Evolutionary conservation across 2,329 filamentous ascomycete genomes (phyloP).

Genomic region (Apiospora phragmitis): DNA sequence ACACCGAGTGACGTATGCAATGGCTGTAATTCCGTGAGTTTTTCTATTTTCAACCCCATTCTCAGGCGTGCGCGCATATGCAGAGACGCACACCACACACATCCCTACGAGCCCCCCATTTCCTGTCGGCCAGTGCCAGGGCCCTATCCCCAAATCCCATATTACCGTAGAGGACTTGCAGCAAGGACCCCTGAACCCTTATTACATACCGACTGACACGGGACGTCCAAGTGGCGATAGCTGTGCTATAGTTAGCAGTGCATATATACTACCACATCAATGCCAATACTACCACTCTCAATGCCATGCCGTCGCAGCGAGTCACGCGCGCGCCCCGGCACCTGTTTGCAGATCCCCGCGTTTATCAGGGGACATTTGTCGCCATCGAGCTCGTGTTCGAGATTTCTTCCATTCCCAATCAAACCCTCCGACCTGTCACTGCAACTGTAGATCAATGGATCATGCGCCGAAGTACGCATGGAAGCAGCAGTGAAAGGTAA

Average conservation of each 20-base stretch:
- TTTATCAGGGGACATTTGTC: not conserved
- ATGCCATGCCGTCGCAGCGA: not conserved
- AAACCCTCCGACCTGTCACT: not conserved
- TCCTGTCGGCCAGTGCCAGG: not conserved
- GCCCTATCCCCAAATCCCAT: not conserved
- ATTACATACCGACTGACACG: not conserved
- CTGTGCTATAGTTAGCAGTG: not conserved
- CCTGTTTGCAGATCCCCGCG: not conserved
- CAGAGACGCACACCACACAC: not conserved
- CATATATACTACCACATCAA: not conserved
- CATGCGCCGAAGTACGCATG: not conserved
- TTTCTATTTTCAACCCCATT: not conserved
- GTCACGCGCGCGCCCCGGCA: not conserved
- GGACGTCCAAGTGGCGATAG: not conserved
- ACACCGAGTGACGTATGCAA: not conserved
- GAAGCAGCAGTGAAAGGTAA: not conserved
- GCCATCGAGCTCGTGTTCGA: conserved; percentile 11
- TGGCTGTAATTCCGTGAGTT: not conserved
- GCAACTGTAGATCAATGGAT: conserved; percentile 5
- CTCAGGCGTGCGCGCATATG: not conserved
- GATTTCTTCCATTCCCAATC: not conserved
- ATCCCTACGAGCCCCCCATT: not conserved
- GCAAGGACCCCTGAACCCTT: not conserved
- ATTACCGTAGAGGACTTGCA: not conserved
- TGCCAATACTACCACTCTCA: not conserved